Conservation (phyloP, 768 basidiomycete species). For the Mycena pura region DNA sequence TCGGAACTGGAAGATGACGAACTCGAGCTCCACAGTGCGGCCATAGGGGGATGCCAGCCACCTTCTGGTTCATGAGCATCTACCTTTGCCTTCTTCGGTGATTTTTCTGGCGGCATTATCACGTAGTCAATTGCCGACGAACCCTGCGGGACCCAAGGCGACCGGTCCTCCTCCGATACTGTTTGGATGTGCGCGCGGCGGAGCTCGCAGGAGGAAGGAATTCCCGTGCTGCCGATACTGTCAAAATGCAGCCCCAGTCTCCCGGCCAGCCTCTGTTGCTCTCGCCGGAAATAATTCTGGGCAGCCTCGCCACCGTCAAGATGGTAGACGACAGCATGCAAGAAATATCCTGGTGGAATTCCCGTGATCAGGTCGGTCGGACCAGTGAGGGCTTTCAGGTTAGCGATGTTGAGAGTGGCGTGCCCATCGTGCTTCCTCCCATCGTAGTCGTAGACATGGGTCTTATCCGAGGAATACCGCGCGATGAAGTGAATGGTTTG, state of each 20-base stretch:
- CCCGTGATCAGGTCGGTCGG: background rate
- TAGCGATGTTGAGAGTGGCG: too few species aligned
- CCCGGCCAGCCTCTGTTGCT: background rate
- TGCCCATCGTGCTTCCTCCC: background rate
- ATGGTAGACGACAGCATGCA: constrained; percentile 6
- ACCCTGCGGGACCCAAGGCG: background rate
- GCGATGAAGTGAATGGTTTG: background rate
- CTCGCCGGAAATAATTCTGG: constrained; percentile 3
- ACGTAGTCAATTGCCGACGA: background rate
- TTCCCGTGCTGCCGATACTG: background rate
- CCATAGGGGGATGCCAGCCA: background rate
- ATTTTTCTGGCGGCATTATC: background rate
- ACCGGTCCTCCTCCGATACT: background rate
- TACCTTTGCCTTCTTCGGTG: background rate
- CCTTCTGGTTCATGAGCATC: too few species aligned
- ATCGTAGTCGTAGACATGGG: background rate
- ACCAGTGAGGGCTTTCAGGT: constrained; percentile 11
- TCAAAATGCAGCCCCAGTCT: background rate
- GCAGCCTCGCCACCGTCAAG: constrained; percentile 4
- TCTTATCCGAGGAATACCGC: background rate
- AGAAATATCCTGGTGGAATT: background rate
- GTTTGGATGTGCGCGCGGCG: background rate
- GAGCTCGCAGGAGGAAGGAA: background rate
- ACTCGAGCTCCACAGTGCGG: background rate
- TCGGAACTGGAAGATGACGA: background rate